Base-by-base conservation (phyloP, 2,329 filamentous ascomycete genomes). In the Claviceps purpurea region DNA sequence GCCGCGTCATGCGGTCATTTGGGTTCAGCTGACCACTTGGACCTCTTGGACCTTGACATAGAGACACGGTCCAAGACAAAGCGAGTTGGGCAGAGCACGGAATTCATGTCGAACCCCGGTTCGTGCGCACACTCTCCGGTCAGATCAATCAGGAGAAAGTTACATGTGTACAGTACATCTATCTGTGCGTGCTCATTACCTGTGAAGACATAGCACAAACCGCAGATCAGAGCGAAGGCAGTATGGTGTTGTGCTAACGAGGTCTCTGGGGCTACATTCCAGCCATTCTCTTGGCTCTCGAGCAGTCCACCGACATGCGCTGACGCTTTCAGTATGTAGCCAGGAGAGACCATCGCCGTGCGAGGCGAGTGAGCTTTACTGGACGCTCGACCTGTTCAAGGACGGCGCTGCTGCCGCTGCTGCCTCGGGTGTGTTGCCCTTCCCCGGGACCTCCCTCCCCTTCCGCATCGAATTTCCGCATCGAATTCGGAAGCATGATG, bases 1-100 rank as follows among this genome's bases (percentile, higher is more conserved):
- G n/a, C 20, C 20, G 30, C 42, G 16, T 20, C n/a, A 50, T 37
- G 26, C 41, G 30, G 8, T 16, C 30, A 38, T 18, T 47, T 42
- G 18, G 34, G 13, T 45, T 50, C 49, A 50, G 50, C 50, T 47
- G 44, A 44, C 43, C 44, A 47, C 50, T 51, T 34, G 50, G 37
- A 41, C 50, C 50, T 22, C 50, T 50, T 51, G 34, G 24, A 24
- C 22, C 34, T 51, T 42, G 43, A 24, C 22, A 37, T 30, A 47
- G 34, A 50, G 49, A 50, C 41, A 46, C 45, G 50, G 50, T 34
- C 37, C 50, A 47, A 51, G 50, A 51, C 50, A 51, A 37, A 47
- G 24, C 43, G 47, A 47, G 44, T 47, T 30, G 43, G 37, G 50
- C 22, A 51, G 44, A 30, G 44, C 38, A 51, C 16, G 34, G 22